Conservation (phyloP, 768 basidiomycete genomes). For the Amanita rubescens region DNA sequence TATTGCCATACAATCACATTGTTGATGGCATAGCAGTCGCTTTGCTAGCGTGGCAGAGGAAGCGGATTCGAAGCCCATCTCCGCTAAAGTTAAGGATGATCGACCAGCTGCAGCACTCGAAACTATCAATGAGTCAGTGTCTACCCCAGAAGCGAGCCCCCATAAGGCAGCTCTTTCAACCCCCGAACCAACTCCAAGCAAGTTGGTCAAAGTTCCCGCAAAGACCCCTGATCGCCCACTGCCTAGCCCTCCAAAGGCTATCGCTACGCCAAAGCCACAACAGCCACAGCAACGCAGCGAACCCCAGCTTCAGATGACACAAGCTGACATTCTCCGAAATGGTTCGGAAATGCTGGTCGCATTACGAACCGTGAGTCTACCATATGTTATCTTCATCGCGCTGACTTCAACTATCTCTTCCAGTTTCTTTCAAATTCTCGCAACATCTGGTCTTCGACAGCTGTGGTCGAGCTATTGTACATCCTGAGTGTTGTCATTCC, state of each 20-base stretch:
- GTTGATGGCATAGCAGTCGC: conserved; percentile 6
- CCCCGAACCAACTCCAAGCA: conserved; percentile 18
- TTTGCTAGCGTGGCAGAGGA: conserved; percentile 3
- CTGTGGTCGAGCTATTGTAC: conserved; percentile 45
- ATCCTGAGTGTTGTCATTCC: conserved; percentile 47
- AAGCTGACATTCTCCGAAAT: conserved; percentile 28
- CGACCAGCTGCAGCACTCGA: conserved; percentile 21
- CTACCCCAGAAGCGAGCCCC: conserved; percentile 34
- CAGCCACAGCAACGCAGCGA: conserved; percentile 19
- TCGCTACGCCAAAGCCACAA: conserved; percentile 24
- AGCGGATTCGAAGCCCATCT: conserved; percentile 15
- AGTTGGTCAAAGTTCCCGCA: conserved; percentile 13
- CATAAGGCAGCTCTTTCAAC: conserved; percentile 28
- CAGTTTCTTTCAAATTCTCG: conserved; percentile 63
- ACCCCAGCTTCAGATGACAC: conserved; percentile 24
- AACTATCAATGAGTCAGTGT: conserved; percentile 39
- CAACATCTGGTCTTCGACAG: conserved; percentile 52
- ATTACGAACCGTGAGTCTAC: conserved; percentile 28
- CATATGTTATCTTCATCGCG: background rate
- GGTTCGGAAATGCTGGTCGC: conserved; percentile 28
- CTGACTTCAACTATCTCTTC: conserved; percentile 7
- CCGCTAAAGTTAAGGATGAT: conserved; percentile 17
- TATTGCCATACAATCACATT: conserved; percentile 11
- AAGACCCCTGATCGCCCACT: conserved; percentile 34
- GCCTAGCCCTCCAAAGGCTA: conserved; percentile 32